Evolutionary conservation across 768 basidiomycete genomes (phyloP).

Genomic region (Mrakia gelida): DNA sequence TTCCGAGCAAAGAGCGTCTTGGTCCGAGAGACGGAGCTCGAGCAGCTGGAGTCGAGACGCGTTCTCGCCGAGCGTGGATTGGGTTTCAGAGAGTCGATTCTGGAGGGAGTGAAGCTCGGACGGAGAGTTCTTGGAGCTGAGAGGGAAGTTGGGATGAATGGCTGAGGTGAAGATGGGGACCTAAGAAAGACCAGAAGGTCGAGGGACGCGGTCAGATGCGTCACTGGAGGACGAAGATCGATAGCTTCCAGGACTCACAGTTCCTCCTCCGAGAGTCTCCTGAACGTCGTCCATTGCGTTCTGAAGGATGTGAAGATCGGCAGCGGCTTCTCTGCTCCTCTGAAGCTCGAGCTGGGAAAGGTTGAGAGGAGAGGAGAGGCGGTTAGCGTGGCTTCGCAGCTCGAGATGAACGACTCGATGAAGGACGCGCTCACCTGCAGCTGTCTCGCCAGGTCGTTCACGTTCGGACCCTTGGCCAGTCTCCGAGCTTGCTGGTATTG

Average conservation of each 20-base stretch:
- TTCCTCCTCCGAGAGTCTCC: conserved; percentile 76
- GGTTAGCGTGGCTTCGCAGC: too few relatives aligned
- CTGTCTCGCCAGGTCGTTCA: conserved; percentile 22
- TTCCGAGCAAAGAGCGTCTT: conserved; percentile 75
- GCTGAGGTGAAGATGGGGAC: conserved; percentile 58
- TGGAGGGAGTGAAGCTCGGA: conserved; percentile 63
- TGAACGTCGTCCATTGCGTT: conserved; percentile 84
- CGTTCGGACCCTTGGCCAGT: conserved; percentile 17
- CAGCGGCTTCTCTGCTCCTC: conserved; percentile 88
- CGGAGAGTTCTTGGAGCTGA: conserved; percentile 33
- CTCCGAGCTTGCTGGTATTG: conserved; percentile 16
- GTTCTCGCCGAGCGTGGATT: conserved; percentile 67
- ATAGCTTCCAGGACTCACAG: conserved; percentile 53
- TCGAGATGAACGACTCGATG: background rate
- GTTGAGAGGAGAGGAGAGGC: too few relatives aligned
- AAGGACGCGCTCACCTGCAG: conserved; percentile 8
- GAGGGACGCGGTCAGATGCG: background rate
- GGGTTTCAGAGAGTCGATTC: conserved; percentile 76
- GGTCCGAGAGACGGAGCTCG: conserved; percentile 73
- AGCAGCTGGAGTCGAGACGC: conserved; percentile 72
- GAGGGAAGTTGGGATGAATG: conserved; percentile 56
- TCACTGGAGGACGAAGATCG: background rate
- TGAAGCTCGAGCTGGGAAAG: conserved; percentile 66
- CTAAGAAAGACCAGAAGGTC: conserved; percentile 1
- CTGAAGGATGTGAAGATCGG: conserved; percentile 71